phyloP scores from a whole-genome alignment of 2,329 filamentous ascomycete genomes.

The Tolypocladium guangdongense region DNA sequence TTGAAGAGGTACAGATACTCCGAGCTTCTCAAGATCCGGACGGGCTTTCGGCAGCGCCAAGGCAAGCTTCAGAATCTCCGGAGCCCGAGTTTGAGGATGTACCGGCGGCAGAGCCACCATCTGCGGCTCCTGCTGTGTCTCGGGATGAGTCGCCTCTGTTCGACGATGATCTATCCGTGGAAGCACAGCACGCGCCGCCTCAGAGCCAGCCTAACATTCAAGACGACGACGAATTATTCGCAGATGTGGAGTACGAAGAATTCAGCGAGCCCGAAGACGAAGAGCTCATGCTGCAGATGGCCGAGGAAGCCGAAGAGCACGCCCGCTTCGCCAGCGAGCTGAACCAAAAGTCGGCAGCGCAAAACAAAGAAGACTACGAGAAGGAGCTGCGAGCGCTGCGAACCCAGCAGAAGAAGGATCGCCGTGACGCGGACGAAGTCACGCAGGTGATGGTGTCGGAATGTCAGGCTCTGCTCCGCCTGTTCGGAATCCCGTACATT shows the following conservation, averaged over 20 bases:
- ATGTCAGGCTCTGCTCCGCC: slow-evolving; percentile 77
- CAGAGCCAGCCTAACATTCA: background rate
- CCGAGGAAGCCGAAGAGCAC: slow-evolving; percentile 86
- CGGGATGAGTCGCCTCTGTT: slow-evolving; percentile 3
- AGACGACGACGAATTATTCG: slow-evolving; percentile 30
- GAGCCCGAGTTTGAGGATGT: slow-evolving; percentile 27
- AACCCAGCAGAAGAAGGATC: slow-evolving; percentile 92
- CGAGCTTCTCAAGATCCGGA: slow-evolving; percentile 2
- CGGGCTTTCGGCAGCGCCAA: background rate
- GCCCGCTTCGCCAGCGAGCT: slow-evolving; percentile 82
- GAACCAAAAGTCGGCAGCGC: slow-evolving; percentile 59
- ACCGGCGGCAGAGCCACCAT: slow-evolving; percentile 10
- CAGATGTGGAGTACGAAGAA: slow-evolving; percentile 57
- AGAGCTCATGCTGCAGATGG: slow-evolving; percentile 76
- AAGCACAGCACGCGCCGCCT: background rate
- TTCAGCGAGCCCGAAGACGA: slow-evolving; percentile 87
- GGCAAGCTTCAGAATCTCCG: slow-evolving; percentile 19
- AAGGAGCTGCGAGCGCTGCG: slow-evolving; percentile 76
- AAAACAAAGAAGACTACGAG: slow-evolving; percentile 74
- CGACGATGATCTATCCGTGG: slow-evolving; percentile 4
- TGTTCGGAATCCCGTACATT: slow-evolving; percentile 93
- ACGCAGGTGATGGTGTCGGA: slow-evolving; percentile 93
- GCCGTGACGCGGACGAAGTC: slow-evolving; percentile 91
- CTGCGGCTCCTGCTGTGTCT: background rate
- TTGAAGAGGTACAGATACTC: slow-evolving; percentile 24